These are phyloP conservation scores for Mucuna pruriens DNA, from an alignment of 306 rosid genomes.

Conservation along the genomic window DNA sequence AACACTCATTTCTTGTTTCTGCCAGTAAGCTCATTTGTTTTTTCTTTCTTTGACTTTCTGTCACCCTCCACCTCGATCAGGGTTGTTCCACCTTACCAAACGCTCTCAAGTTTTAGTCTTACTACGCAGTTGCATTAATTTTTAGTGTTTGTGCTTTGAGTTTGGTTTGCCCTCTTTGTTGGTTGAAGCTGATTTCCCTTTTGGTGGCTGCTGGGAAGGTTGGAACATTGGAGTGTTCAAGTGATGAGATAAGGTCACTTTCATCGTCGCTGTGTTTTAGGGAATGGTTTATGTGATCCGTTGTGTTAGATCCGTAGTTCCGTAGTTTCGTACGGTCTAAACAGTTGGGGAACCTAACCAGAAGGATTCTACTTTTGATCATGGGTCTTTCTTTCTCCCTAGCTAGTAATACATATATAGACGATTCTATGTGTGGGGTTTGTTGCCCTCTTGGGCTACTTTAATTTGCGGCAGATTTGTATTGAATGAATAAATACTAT, in stretches of 20 bases:
- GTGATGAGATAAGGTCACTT: slow-evolving; percentile 7
- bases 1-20: background rate
- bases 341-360: background rate
- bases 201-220: background rate
- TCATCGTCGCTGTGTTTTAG: slow-evolving; percentile 3
- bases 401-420: background rate
- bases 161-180: slow-evolving; percentile 3
- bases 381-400: slow-evolving; percentile 4
- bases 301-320: slow-evolving; percentile 6
- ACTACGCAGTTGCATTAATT: too few relatives aligned
- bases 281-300: background rate
- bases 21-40: background rate
- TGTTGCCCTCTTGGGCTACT: slow-evolving; percentile 5
- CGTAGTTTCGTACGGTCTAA: slow-evolving; percentile 2
- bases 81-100: background rate
- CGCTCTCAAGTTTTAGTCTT: background rate
- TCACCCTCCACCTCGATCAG: too few relatives aligned
- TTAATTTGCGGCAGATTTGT: slow-evolving; percentile 18
- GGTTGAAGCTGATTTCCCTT: background rate
- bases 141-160: background rate
- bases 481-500: slow-evolving; percentile 10
- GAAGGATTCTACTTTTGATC: slow-evolving; percentile 28
- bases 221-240: too few relatives aligned
- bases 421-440: slow-evolving; percentile 29
- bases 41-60: background rate